phyloP scores from a whole-genome alignment of 2,329 filamentous ascomycete genomes.

The Fusarium azukiicola region DNA sequence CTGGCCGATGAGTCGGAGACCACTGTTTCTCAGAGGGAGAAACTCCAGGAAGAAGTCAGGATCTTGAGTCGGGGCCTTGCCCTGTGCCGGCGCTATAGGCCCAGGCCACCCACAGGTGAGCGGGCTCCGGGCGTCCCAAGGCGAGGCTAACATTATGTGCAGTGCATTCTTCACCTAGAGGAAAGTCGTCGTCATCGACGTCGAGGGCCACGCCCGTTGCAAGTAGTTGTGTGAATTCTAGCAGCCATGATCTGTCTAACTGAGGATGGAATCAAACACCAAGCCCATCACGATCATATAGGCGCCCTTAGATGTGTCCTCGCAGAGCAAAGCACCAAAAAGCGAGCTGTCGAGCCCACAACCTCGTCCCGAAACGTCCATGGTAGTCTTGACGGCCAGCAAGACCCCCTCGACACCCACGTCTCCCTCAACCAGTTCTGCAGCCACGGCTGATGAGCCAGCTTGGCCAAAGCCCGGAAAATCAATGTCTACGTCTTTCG shows the following conservation, averaged over 20 bases:
- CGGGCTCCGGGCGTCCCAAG: neutral
- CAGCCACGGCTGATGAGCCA: neutral
- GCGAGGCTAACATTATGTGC: neutral
- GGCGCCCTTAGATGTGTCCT: neutral
- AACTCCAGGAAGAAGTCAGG: slow-evolving; percentile 34
- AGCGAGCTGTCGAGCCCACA: no score
- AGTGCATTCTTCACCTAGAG: slow-evolving; percentile 25
- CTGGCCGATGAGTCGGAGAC: slow-evolving; percentile 33
- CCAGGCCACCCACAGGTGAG: slow-evolving; percentile 39
- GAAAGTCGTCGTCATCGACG: neutral
- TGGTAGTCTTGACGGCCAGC: no score
- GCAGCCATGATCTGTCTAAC: neutral
- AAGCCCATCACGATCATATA: neutral
- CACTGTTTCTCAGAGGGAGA: slow-evolving; percentile 25
- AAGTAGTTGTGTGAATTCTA: neutral
- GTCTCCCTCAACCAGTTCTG: no score
- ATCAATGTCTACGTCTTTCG: neutral
- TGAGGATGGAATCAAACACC: neutral
- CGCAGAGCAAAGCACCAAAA: no score
- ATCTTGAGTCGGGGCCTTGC: slow-evolving; percentile 33
- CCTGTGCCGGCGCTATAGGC: slow-evolving; percentile 30
- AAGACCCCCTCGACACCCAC: no score
- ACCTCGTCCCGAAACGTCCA: neutral
- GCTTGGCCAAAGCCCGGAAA: neutral
- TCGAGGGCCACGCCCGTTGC: neutral